Percentiles rank a stretch among this genome's conserved stretches.
These are phyloP conservation scores for Neofusicoccum sp. DNA, from an alignment of 2,329 filamentous ascomycete genomes.

Conservation along the genomic window DNA sequence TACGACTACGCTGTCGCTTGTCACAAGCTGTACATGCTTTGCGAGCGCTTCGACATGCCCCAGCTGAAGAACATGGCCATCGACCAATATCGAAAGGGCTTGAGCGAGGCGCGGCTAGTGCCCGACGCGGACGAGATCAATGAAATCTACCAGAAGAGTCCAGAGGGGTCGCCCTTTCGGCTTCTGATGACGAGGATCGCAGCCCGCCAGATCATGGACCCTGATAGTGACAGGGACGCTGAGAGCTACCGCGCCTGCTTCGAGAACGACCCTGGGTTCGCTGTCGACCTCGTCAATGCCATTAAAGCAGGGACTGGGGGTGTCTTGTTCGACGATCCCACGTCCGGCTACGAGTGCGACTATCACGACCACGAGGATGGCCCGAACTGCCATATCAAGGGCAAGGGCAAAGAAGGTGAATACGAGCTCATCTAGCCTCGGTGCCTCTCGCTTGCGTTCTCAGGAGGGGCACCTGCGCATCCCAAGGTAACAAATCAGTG, in stretches of 20 bases:
- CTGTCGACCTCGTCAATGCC: conserved; percentile 53
- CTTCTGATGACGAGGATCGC: conserved; percentile 53
- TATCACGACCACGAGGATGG: conserved; percentile 53
- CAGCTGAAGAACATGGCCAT: conserved; percentile 55
- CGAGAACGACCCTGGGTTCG: conserved; percentile 50
- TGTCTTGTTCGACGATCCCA: conserved; percentile 53
- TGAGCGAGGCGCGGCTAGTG: conserved; percentile 51
- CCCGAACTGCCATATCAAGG: conserved; percentile 38
- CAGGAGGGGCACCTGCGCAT: neutral
- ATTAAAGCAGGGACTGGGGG: conserved; percentile 51
- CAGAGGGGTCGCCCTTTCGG: conserved; percentile 47
- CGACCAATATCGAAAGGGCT: conserved; percentile 53
- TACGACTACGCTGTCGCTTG: conserved; percentile 56
- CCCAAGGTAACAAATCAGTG: conserved; percentile 15
- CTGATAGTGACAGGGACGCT: conserved; percentile 49
- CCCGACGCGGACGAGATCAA: conserved; percentile 56
- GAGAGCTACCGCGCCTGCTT: conserved; percentile 52
- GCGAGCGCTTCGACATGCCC: conserved; percentile 51
- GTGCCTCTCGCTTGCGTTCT: neutral
- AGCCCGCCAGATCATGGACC: conserved; percentile 59
- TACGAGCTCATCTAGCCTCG: conserved; percentile 19
- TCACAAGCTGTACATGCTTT: conserved; percentile 54
- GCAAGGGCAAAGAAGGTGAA: conserved; percentile 39
- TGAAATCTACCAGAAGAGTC: conserved; percentile 51
- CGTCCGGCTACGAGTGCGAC: conserved; percentile 43